Conservation (phyloP, 805 yeast genomes). For the Saccharomycopsis fibuligera region DNA sequence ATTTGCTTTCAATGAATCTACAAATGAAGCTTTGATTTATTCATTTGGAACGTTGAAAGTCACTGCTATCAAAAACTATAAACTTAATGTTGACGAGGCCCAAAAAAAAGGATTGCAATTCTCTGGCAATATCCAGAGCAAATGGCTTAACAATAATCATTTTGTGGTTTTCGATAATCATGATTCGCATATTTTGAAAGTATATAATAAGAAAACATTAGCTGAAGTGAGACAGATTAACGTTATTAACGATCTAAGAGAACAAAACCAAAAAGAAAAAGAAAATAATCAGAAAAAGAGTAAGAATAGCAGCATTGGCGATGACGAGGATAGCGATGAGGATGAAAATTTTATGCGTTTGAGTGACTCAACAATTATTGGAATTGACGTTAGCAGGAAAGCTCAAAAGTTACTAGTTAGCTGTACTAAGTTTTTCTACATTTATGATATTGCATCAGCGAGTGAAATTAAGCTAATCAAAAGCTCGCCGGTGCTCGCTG, state of each 20-base stretch:
- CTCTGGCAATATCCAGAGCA: neutral
- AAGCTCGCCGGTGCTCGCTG: neutral
- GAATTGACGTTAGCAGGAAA: constrained; percentile 9
- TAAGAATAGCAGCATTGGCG: neutral
- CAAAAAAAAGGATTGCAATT: neutral
- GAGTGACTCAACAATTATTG: constrained; percentile 18
- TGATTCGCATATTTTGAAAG: constrained; percentile 8
- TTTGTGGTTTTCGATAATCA: constrained; percentile 13
- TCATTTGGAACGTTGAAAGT: neutral
- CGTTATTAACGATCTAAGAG: constrained; percentile 16
- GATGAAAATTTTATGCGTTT: constrained; percentile 18
- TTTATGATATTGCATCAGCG: constrained; percentile 10
- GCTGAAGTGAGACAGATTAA: constrained; percentile 11
- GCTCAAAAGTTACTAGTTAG: constrained; percentile 3
- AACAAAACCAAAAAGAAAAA: neutral
- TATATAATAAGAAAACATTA: constrained; percentile 8
- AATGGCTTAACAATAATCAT: constrained; percentile 11
- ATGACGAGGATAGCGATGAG: constrained; percentile 16
- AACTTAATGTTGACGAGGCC: neutral
- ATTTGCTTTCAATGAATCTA: constrained; percentile 5
- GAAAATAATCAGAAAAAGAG: neutral
- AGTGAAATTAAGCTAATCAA: constrained; percentile 1
- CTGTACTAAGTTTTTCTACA: constrained; percentile 17
- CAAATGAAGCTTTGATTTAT: constrained; percentile 2
- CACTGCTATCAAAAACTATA: neutral